These are phyloP conservation scores for Fusarium penzigii DNA, from an alignment of 2,329 filamentous ascomycete species.

Conservation along the genomic window DNA sequence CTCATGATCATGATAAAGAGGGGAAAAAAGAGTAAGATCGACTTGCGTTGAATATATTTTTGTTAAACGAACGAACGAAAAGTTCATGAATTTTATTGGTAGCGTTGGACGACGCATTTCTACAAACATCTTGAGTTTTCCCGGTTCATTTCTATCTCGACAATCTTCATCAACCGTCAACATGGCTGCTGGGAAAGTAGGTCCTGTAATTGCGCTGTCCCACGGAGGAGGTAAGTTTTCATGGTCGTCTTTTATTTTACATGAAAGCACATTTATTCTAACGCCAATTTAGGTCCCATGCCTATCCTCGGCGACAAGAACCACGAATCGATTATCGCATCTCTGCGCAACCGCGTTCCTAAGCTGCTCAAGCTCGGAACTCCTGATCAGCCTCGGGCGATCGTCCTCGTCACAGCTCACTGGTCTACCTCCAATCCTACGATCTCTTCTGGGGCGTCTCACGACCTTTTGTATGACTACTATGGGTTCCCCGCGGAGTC, in stretches of 20 bases:
- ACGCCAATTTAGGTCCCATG: slow-evolving; percentile 48
- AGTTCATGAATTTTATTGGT: slow-evolving; percentile 15
- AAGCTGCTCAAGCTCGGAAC: slow-evolving; percentile 56
- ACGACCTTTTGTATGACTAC: slow-evolving; percentile 59
- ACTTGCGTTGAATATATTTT: background rate
- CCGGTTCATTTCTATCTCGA: too few species aligned
- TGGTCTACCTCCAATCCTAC: slow-evolving; percentile 52
- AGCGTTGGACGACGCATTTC: slow-evolving; percentile 8
- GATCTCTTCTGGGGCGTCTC: slow-evolving; percentile 51
- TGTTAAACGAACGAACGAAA: background rate
- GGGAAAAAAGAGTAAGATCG: background rate
- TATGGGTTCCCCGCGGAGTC: slow-evolving; percentile 57
- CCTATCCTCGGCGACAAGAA: slow-evolving; percentile 57
- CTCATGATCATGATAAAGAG: background rate
- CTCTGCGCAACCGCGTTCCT: slow-evolving; percentile 54
- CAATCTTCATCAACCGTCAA: too few species aligned
- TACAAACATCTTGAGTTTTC: background rate
- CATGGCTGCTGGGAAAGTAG: slow-evolving; percentile 11
- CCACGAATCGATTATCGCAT: slow-evolving; percentile 52
- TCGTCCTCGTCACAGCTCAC: slow-evolving; percentile 60
- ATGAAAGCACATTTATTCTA: background rate
- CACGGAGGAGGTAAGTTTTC: slow-evolving; percentile 46
- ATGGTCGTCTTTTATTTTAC: background rate
- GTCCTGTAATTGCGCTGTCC: slow-evolving; percentile 49
- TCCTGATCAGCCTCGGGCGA: slow-evolving; percentile 49